Evolutionary conservation across 257 asterid genomes (phyloP), one percentile per base, ranked within the genome.

Genomic region (Lycium ferocissimum): DNA sequence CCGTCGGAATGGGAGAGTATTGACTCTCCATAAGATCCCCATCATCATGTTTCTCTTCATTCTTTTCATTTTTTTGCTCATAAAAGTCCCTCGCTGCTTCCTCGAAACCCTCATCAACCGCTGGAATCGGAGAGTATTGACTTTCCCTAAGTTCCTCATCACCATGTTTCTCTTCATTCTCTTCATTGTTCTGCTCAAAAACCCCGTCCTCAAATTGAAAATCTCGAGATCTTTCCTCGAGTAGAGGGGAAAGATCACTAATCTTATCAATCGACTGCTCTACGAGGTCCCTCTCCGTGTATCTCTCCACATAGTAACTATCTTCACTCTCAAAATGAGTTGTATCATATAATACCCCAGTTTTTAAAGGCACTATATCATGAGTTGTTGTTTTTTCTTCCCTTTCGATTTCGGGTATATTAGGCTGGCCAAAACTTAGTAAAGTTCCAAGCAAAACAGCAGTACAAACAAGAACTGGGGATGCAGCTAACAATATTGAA

Each of bases 401-500:
- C 76, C 83, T 83, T 75, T 92, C 96, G n/a, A 94, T 93, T 81
- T 94, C 95, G 2, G 99, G 98, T 85, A 93, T 63, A 86, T 92
- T 91, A 0, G 92, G 92, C 59, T 96, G 93, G 83, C 99, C 98
- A 80, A 92, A 94, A 91, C 97, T 96, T 73, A 96, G 85, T 66
- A 96, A 92, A 78, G 93, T 90, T 11, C 99, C 99, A 71, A 96
- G 98, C 92, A 96, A 90, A 86, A 91, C 85, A 85, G 97, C 95
- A 89, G 99, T 96, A 88, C 98, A 96, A 54, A 94, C 89, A 85
- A 96, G 90, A 38, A 94, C 90, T 87, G 99, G 99, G 58, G 95
- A 96, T 63, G 89, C 89, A 86, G 96, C 92, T 8, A 96, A 89
- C 94, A 96, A 85, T 58, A 94, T 14, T 11, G 97, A 93, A 84